A percentile compares a stretch with the other conserved stretches of the same genome.
These are phyloP conservation scores for Pluteus cervinus DNA, from an alignment of 768 basidiomycete genomes.

Conservation along the genomic window DNA sequence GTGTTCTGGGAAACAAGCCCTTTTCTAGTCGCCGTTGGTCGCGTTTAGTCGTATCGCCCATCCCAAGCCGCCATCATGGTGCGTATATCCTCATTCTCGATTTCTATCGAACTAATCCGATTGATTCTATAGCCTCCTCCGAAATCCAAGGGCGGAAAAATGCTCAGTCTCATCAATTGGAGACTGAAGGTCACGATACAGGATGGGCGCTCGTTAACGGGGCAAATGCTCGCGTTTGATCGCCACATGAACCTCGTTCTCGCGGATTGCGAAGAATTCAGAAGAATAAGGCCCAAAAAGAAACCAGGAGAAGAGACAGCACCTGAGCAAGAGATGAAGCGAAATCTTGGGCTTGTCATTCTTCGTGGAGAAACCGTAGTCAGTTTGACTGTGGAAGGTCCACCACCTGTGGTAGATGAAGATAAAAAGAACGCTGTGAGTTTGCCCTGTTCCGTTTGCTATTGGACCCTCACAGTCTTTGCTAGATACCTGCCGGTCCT, in stretches of 20 bases:
- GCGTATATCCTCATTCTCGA: slow-evolving; percentile 9
- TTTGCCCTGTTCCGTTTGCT: slow-evolving; percentile 8
- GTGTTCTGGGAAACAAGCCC: slow-evolving; percentile 1
- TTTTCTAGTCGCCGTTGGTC: slow-evolving; percentile 1
- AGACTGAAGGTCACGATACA: slow-evolving; percentile 94
- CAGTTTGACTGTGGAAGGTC: slow-evolving; percentile 91
- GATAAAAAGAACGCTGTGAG: slow-evolving; percentile 80
- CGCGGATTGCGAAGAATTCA: slow-evolving; percentile 97
- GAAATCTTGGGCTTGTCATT: slow-evolving; percentile 94
- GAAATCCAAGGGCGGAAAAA: slow-evolving; percentile 97
- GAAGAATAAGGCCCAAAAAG: slow-evolving; percentile 89
- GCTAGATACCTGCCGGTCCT: slow-evolving; percentile 79
- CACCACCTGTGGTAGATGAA: slow-evolving; percentile 86
- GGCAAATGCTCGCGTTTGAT: slow-evolving; percentile 99
- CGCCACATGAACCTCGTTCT: slow-evolving; percentile 99
- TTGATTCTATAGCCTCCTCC: slow-evolving; percentile 70
- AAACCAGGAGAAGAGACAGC: slow-evolving; percentile 76
- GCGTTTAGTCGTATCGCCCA: neutral
- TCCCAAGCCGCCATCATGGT: slow-evolving; percentile 49
- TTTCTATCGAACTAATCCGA: slow-evolving; percentile 7
- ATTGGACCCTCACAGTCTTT: slow-evolving; percentile 3
- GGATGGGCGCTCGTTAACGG: slow-evolving; percentile 93
- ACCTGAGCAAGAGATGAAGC: slow-evolving; percentile 90
- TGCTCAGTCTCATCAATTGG: slow-evolving; percentile 97
- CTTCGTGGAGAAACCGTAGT: slow-evolving; percentile 95